Evolutionary conservation across 2,329 filamentous ascomycete species (phyloP), one percentile per base, ranked within the genome.

Genomic region (Aspergillus sp.): DNA sequence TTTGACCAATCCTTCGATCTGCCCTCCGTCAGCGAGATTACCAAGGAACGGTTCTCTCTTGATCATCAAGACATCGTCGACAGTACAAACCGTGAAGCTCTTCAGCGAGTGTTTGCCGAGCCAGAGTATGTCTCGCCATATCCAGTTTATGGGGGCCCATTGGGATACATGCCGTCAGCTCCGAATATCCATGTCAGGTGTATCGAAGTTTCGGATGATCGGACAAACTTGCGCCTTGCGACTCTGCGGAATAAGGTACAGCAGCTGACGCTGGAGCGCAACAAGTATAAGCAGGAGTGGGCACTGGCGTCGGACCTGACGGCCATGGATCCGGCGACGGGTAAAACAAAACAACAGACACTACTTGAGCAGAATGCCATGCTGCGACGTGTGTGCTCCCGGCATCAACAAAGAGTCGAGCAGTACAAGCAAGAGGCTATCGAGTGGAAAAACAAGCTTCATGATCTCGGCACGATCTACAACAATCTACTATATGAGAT

Each of bases 91-190:
- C 68, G 69, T 21, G 71, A 74, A 53, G 58, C 65, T 19, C 57
- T 71, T 51, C 61, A 65, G 42, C 64, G 62, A 11, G 59, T 70
- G 10, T 41, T 57, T 11, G 55, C 65, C 27, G 54, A 63, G 38
- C 62, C 63, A 2, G 58, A 70, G 27, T 73, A 74, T 52, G 55
- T 69, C 5, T 76, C 73, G 1, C 74, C 74, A 7, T 76, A 76
- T 59, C 71, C 71, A 15, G 54, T 49, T 17, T 64, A 66, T 27
- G 64, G 65, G 13, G 69, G 70, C 2, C 61, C 62, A 8, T 53
- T 74, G 23, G 70, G 68, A 2, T 73, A 73, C 53, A 61, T 71
- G 48, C 70, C 70, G 30, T 76, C 74, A 5, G 60, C 71, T 8
- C 73, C 73, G 4, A 59, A 36, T 3, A 50, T 73, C 23, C 72